Conservation (phyloP, 176 grass and related monocot genomes). For the Cenchrus fungigraminus region DNA sequence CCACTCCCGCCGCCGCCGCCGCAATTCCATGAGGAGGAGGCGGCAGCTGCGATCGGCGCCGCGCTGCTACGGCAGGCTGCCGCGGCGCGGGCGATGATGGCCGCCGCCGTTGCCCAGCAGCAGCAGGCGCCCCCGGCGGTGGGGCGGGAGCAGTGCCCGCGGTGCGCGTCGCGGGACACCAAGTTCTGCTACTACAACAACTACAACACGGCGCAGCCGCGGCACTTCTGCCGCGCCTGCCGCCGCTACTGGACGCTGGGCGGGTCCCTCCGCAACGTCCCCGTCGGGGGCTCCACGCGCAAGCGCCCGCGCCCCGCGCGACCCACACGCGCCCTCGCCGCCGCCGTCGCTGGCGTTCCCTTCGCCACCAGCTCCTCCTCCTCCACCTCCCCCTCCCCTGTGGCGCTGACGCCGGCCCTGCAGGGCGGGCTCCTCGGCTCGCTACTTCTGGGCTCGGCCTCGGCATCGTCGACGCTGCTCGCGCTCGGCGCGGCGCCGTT, state of each 20-base stretch:
- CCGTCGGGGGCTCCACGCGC: constrained; percentile 65
- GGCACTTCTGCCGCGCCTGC: constrained; percentile 78
- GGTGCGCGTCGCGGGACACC: constrained; percentile 91
- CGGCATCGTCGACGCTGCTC: constrained; percentile 1
- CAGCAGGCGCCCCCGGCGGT: background rate
- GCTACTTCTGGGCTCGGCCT: constrained; percentile 27
- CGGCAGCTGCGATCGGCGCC: background rate
- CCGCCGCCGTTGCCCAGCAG: background rate
- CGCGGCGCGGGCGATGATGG: background rate
- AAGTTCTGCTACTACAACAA: constrained; percentile 99
- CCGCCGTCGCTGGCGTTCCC: background rate
- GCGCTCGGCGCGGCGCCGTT: constrained; percentile 34
- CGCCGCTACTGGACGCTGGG: constrained; percentile 85
- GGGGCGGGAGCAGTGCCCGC: constrained; percentile 72
- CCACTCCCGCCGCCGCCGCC: background rate
- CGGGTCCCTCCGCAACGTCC: constrained; percentile 72
- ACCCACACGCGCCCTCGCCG: background rate
- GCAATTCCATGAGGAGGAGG: too few species aligned
- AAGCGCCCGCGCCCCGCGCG: constrained; percentile 49
- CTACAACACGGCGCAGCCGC: constrained; percentile 91
- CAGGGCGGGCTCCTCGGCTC: constrained; percentile 25
- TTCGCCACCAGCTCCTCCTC: too few species aligned
- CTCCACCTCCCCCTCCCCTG: too few species aligned
- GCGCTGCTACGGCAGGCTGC: background rate
- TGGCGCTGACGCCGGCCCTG: background rate